Evolutionary conservation across 495 filamentous ascomycete genomes (phyloP), one percentile per base, ranked within the genome.

Genomic region (Penicillium paradoxum): DNA sequence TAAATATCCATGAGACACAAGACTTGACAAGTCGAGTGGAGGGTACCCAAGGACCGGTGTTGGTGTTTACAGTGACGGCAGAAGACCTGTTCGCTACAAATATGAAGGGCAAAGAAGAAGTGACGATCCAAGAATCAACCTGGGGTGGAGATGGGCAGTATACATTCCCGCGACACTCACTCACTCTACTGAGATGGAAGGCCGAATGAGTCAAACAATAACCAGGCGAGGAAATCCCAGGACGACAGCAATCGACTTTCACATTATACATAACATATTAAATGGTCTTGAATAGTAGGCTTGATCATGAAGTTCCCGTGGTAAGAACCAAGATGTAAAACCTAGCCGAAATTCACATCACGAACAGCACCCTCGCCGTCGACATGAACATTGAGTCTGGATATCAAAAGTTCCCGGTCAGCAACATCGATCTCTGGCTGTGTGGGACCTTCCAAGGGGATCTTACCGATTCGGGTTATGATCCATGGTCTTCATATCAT

Each of bases 321-420:
- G n/a, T n/a, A n/a, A n/a, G n/a, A n/a, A n/a, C n/a, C n/a, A n/a
- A n/a, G n/a, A n/a, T n/a, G n/a, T 29, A 49, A 37, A 2, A 3
- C 50, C 22, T 65, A 76, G 42, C 70, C 73, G 57, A 69, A 77
- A 36, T 72, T 73, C 40, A 91, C 86, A 63, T 91, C 79, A 47
- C 72, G 78, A n/a, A 92, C 85, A 1, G 80, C 89, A 6, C 85
- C 88, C 49, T 89, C 80, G 13, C 87, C 80, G 41, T 79, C 80
- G 21, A 90, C 64, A 62, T 90, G 83, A 25, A 92, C 73, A 55
- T 91, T 92, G 53, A 92, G 67, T 60, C 87, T 82, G 38, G 6
- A 34, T 25, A 42, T 24, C 44, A 56, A 68, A 60, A 54, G 2
- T 36, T 19, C 4, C n/a, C 24, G 19, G 5, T 29, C 17, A 44